Evolutionary conservation across 495 filamentous ascomycete species (phyloP).

Genomic region (Xylaria nigripes): DNA sequence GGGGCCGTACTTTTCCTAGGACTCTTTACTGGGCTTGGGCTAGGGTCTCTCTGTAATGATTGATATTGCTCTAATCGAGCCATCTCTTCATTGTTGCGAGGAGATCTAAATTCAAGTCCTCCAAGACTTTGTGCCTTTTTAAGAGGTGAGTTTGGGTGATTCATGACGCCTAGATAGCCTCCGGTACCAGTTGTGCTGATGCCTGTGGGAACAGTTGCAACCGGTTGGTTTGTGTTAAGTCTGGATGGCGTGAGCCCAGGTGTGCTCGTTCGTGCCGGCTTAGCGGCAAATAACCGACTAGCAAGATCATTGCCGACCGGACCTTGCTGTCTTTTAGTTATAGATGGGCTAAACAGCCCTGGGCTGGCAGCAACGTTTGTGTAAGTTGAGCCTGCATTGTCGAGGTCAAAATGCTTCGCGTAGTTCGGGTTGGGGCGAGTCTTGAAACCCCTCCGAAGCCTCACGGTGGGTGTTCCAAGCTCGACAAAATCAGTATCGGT

Average conservation of each 20-base stretch:
- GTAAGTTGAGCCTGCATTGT: slow-evolving; percentile 31
- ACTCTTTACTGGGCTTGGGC: slow-evolving; percentile 20
- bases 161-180: slow-evolving; percentile 71
- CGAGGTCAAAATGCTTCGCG: slow-evolving; percentile 65
- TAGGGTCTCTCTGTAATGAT: slow-evolving; percentile 18
- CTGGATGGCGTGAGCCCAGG: slow-evolving; percentile 20
- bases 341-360: slow-evolving; percentile 27
- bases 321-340: slow-evolving; percentile 15
- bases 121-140: slow-evolving; percentile 51
- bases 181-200: slow-evolving; percentile 33
- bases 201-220: slow-evolving; percentile 12
- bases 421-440: slow-evolving; percentile 89
- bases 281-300: slow-evolving; percentile 12
- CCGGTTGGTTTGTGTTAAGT: slow-evolving; percentile 7
- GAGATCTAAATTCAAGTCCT: slow-evolving; percentile 36
- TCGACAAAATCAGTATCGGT: slow-evolving; percentile 51
- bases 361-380: slow-evolving; percentile 15
- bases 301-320: slow-evolving; percentile 15
- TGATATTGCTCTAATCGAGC: slow-evolving; percentile 41
- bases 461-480: slow-evolving; percentile 65
- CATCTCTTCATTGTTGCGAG: slow-evolving; percentile 47
- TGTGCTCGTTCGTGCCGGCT: slow-evolving; percentile 13
- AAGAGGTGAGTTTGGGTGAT: slow-evolving; percentile 72
- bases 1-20: slow-evolving; percentile 21
- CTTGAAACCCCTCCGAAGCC: slow-evolving; percentile 73